Evolutionary conservation across 352 stramenopile species (phyloP).

Genomic region (Thalassiosira ordinaria): DNA sequence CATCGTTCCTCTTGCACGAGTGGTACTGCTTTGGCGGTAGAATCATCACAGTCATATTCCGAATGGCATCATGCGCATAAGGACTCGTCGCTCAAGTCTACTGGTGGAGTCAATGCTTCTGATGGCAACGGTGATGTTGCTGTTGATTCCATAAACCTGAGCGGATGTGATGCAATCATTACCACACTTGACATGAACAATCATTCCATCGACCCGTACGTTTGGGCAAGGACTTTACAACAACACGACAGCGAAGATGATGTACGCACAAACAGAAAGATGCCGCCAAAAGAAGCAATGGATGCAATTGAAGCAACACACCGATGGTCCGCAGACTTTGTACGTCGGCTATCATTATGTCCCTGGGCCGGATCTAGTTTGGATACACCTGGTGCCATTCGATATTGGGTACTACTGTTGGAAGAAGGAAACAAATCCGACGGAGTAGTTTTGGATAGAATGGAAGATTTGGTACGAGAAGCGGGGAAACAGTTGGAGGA

Average conservation of each 20-base stretch:
- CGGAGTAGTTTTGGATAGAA: conserved; percentile 3
- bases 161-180: conserved; percentile 9
- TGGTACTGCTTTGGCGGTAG: no score
- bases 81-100: background rate
- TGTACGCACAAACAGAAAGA: no score
- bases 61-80: background rate
- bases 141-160: background rate
- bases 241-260: background rate
- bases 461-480: conserved; percentile 23
- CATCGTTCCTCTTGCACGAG: no score
- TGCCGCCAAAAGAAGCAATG: conserved; percentile 42
- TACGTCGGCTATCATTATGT: conserved; percentile 67
- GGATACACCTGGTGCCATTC: conserved; percentile 59
- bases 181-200: background rate
- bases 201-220: background rate
- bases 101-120: no score
- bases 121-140: background rate
- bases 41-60: no score
- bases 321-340: conserved; percentile 73
- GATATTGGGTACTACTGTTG: conserved; percentile 60
- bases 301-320: conserved; percentile 52
- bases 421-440: conserved; percentile 8
- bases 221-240: background rate
- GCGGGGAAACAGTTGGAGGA: conserved; percentile 35
- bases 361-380: conserved; percentile 70